Evolutionary conservation across 192 early-diverging fungal species (phyloP), one percentile per base, ranked within the genome.

Genomic region (Pilobolus umbonatus): DNA sequence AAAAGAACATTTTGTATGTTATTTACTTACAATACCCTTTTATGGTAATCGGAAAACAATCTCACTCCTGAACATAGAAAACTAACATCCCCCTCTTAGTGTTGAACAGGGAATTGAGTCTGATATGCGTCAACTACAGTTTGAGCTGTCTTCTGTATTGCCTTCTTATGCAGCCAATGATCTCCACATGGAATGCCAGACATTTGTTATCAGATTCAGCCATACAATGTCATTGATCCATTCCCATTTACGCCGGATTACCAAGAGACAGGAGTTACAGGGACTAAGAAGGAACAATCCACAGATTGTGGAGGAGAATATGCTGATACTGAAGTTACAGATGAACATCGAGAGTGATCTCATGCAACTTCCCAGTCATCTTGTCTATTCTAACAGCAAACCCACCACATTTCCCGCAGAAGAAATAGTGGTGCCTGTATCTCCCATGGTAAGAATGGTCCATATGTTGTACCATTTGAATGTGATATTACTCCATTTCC

Each of bases 401-500:
- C n/a, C 40, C 30, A 15, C 39, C 32, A 29, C 55, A 19, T 32
- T 57, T 32, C 39, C 39, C 45, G 38, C 42, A 32, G 19, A 42
- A 21, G 29, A 45, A 17, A 44, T 45, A n/a, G 12, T 34, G 8
- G 28, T 25, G 5, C 26, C 40, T 31, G 29, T 45, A 15, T 42
- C 42, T 31, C 40, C 55, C n/a, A 44, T 29, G 21, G 39, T 19
- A 9, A 28, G 42, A 19, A 25, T 57, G 15, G n/a, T 57, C 9
- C 55, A 57, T 31, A 57, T 57, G 55, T 38, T 57, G 34, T 57
- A 57, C 28, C 55, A 57, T 43, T 57, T 57, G 25, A 57, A 45
- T 57, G 31, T 54, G 10, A 54, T 54, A 24, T 22, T 54, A 54
- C 31, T 54, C 3, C 52, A 54, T 9, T 42, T 19, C 34, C 42